These are phyloP conservation scores for Coniochaeta sp. DNA, from an alignment of 2,329 filamentous ascomycete species.

Conservation along the genomic window DNA sequence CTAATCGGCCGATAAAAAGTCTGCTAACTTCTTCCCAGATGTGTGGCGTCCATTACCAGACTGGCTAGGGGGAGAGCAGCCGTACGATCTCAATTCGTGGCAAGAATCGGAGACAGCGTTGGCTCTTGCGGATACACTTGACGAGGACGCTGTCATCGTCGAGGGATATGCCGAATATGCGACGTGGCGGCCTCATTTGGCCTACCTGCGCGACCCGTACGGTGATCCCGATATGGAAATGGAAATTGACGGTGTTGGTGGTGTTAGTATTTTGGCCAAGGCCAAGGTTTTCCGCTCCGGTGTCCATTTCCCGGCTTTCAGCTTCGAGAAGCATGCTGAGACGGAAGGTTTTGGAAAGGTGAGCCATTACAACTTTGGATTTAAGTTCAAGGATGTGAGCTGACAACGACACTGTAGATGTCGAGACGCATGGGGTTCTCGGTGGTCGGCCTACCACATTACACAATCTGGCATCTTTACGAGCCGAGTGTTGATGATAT, in stretches of 20 bases:
- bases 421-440: conserved; percentile 93
- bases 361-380: conserved; percentile 15
- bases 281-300: conserved; percentile 91
- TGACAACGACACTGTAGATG: conserved; percentile 55
- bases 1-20: conserved; percentile 1
- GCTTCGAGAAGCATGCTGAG: conserved; percentile 96
- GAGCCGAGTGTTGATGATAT: conserved; percentile 98
- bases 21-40: conserved; percentile 47
- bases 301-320: conserved; percentile 96
- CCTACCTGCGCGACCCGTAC: conserved; percentile 92
- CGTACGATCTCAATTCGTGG: conserved; percentile 98
- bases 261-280: conserved; percentile 95
- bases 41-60: conserved; percentile 98
- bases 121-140: conserved; percentile 84
- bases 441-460: conserved; percentile 91
- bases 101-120: conserved; percentile 97
- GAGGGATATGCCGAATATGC: conserved; percentile 98
- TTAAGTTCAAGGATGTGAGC: background rate
- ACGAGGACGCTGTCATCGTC: conserved; percentile 97
- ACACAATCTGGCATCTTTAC: conserved; percentile 99
- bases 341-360: conserved; percentile 99
- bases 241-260: conserved; percentile 97
- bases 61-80: conserved; percentile 97
- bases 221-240: conserved; percentile 99
- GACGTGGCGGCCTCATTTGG: conserved; percentile 94